These are phyloP conservation scores for Hypoxylon sp. DNA, from an alignment of 2,329 filamentous ascomycete genomes.

Conservation along the genomic window DNA sequence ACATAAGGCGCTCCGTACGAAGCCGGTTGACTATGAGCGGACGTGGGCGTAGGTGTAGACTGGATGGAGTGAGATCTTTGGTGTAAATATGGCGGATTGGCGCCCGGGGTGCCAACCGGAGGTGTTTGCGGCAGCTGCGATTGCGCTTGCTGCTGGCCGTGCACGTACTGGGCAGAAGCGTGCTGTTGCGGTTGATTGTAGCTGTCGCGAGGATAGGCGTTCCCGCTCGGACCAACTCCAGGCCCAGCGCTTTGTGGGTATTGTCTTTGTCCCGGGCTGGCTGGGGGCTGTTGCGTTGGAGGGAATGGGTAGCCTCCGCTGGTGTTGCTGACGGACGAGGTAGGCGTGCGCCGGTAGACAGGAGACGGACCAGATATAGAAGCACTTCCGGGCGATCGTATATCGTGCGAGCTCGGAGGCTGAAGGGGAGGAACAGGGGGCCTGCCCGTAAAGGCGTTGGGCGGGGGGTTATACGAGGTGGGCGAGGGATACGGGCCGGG, in stretches of 20 bases:
- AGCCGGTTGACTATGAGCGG: slow-evolving; percentile 64
- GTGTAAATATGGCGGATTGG: slow-evolving; percentile 48
- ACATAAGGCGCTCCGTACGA: slow-evolving; percentile 58
- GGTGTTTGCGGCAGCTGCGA: slow-evolving; percentile 58
- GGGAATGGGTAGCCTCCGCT: slow-evolving; percentile 61
- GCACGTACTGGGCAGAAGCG: slow-evolving; percentile 50
- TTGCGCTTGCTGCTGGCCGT: slow-evolving; percentile 45
- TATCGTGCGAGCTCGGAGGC: slow-evolving; percentile 54
- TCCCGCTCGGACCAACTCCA: slow-evolving; percentile 27
- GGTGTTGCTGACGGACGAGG: slow-evolving; percentile 52
- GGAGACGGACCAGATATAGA: slow-evolving; percentile 56
- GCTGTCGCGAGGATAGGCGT: slow-evolving; percentile 52
- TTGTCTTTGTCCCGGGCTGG: slow-evolving; percentile 61
- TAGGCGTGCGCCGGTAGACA: slow-evolving; percentile 57
- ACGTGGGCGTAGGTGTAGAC: slow-evolving; percentile 68
- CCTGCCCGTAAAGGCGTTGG: slow-evolving; percentile 50
- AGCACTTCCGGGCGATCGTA: slow-evolving; percentile 58
- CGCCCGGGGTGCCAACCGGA: slow-evolving; percentile 55
- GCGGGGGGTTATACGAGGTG: slow-evolving; percentile 47
- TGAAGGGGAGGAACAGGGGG: slow-evolving; percentile 53
- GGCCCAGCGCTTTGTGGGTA: slow-evolving; percentile 49
- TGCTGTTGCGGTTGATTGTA: slow-evolving; percentile 50
- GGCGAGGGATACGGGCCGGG: slow-evolving; percentile 51
- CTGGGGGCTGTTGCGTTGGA: slow-evolving; percentile 47
- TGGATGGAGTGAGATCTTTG: slow-evolving; percentile 65